Evolutionary conservation across 2,329 filamentous ascomycete genomes (phyloP), one percentile per base, ranked within the genome.

Genomic region (Arthrinium puccinioides): DNA sequence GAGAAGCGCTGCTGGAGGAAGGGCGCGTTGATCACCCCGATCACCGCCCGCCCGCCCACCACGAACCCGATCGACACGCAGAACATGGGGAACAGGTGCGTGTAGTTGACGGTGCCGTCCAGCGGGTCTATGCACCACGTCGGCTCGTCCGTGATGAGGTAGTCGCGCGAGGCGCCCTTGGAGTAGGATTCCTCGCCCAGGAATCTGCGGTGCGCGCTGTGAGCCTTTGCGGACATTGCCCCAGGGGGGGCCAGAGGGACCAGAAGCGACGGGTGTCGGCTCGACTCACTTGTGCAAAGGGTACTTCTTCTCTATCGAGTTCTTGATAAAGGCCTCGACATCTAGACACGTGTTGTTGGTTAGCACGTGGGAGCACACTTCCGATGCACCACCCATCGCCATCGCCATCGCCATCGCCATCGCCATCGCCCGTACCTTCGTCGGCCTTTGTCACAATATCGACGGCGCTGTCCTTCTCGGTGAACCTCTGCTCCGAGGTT

Each of bases 51-150:
- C 6, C 72, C 67, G 14, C 71, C 59, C 38, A 84, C 52, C 18
- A 82, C 66, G 51, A 88, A 79, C 33, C 71, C 83, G 50, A 88
- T 87, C 24, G 80, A 85, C 29, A 88, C 79, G 57, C 84, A 88
- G 62, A 85, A 87, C 79, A 87, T 86, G 41, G 82, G 82, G 53
- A 86, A 87, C 6, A 86, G 70, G 56, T 88, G 84, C 21, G 83
- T 85, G 62, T 84, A 88, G 65, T 88, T 88, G 42, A 88, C 82
- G 4, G 84, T 88, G 64, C 82, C 83, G 52, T 88, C 84, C 20
- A 88, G 69, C 9, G 84, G 84, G 57, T 89, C 84, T 27, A 88
- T 72, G 50, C 80, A 77, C 84, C 84, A 88, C 21, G 84, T 87
- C 29, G 83, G 83, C 1, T 61, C 49, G 26, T 72, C 55, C 31